A percentile compares a stretch with the other conserved stretches of the same genome.
These are phyloP conservation scores for Sporisorium graminicola DNA, from an alignment of 1,284 basidiomycete genomes.

Conservation along the genomic window DNA sequence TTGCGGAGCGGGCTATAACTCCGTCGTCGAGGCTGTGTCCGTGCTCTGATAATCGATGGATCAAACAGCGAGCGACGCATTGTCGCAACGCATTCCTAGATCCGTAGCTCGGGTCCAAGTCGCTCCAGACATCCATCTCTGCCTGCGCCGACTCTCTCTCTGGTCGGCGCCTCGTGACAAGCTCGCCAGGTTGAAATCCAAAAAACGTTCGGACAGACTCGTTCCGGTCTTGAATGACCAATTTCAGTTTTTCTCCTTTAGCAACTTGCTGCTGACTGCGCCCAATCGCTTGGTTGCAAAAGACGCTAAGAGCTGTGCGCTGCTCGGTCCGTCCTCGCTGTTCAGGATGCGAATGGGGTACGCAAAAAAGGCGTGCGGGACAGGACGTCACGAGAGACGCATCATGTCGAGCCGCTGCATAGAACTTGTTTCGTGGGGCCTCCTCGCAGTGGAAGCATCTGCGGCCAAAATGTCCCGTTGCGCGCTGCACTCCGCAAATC, in stretches of 20 bases:
- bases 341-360: too few relatives aligned
- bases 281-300: too few relatives aligned
- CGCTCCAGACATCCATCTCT: not conserved
- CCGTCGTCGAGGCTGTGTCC: not conserved
- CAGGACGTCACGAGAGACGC: not conserved
- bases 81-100: not conserved
- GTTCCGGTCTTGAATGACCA: constrained; percentile 4
- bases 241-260: not conserved
- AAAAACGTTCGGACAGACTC: not conserved
- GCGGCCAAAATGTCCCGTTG: not conserved
- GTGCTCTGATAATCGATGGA: not conserved
- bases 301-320: not conserved
- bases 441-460: too few relatives aligned
- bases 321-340: too few relatives aligned
- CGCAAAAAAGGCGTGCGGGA: too few relatives aligned
- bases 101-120: not conserved
- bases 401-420: not conserved
- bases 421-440: too few relatives aligned
- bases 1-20: not conserved
- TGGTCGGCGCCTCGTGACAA: not conserved
- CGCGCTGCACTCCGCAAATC: constrained; percentile 13
- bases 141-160: not conserved
- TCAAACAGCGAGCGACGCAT: not conserved
- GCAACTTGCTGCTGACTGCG: not conserved
- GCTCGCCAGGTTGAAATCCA: not conserved